Base-by-base conservation (phyloP, 1,284 basidiomycete species). In the Fomitopsis schrenkii region DNA sequence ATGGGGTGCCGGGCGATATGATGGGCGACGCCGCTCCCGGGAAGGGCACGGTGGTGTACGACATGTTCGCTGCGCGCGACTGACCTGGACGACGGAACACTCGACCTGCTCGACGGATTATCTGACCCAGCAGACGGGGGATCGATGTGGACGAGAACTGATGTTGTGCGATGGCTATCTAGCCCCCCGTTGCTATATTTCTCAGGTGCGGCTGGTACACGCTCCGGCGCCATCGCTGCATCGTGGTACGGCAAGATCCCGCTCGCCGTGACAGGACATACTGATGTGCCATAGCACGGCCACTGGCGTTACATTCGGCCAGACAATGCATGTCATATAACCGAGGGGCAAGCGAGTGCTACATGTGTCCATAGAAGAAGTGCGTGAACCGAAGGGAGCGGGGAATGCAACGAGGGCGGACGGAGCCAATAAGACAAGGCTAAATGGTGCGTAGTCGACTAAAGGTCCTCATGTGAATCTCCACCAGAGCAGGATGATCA, bases 401-500 rank as follows among this genome's bases (percentile, higher is more conserved):
- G 22, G 26, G 52, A 54, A 56, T 56, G 55, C 55, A 56, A 56
- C 42, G 52, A 54, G 12, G 52, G 14, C 48, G 48, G 28, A 26
- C 17, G 41, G 30, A 59, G 58, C 46, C 59, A 36, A 48, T 60
- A 54, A 57, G 58, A 62, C 56, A 66, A 61, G 62, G 60, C 40
- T 48, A 38, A 33, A 61, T 41, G 33, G 33, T 30, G 50, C 46
- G 58, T 63, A 64, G 58, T 64, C 62, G 59, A 50, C 55, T 36
- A 57, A 36, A 38, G 50, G 14, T 40, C 54, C 65, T 74, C 68
- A 87, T 75, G 78, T 83, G 78, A 98, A 97, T 73, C 90, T 88
- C 91, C 95, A 97, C 83, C 90, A 98, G 55, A 99, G 75, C 68
- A 99, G 80, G 63, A 99, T 82, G 67, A 98, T 80, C 65, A 98